Percentiles rank a stretch among this genome's conserved stretches.
These are phyloP conservation scores for Geotrichum europaeum DNA, from an alignment of 1,139 yeast species.

Conservation along the genomic window DNA sequence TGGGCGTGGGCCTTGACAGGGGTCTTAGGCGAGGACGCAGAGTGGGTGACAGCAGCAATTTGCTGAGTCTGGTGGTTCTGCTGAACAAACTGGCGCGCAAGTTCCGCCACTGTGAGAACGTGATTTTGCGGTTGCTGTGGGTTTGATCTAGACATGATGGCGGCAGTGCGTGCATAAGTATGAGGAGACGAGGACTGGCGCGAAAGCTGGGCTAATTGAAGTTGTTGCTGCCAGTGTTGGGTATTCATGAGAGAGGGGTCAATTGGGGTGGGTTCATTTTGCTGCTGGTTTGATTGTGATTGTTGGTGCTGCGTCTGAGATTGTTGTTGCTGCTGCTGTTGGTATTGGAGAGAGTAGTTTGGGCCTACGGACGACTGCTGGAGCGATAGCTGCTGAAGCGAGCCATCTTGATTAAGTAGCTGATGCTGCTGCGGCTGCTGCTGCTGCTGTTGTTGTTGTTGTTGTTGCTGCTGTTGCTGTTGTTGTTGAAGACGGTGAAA, in stretches of 20 bases:
- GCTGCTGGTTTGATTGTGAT: constrained; percentile 24
- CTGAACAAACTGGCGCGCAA: constrained; percentile 35
- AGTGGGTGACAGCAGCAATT: constrained; percentile 6
- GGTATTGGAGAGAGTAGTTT: constrained; percentile 2
- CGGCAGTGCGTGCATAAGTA: constrained; percentile 88
- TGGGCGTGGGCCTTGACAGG: constrained; percentile 22
- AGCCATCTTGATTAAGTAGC: constrained; percentile 33
- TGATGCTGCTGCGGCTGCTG: constrained; percentile 27
- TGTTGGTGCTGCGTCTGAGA: constrained; percentile 22
- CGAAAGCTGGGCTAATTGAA: constrained; percentile 71
- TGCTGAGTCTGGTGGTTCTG: constrained; percentile 26
- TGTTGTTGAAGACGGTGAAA: constrained; percentile 32
- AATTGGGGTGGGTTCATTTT: constrained; percentile 11
- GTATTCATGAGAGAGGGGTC: constrained; percentile 39
- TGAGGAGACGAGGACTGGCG: constrained; percentile 72
- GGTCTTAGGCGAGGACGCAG: constrained; percentile 37
- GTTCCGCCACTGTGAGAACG: constrained; percentile 32
- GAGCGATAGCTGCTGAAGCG: constrained; percentile 32
- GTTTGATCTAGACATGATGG: constrained; percentile 52
- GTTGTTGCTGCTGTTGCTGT: constrained; percentile 26
- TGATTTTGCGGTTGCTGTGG: constrained; percentile 21
- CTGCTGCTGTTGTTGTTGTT: constrained; percentile 25
- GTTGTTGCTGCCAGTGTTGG: constrained; percentile 81
- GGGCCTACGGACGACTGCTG: constrained; percentile 21
- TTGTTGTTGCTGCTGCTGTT: constrained; percentile 24